Conservation (phyloP, 2,329 filamentous ascomycete species). For the Aspergillus glaucus region DNA sequence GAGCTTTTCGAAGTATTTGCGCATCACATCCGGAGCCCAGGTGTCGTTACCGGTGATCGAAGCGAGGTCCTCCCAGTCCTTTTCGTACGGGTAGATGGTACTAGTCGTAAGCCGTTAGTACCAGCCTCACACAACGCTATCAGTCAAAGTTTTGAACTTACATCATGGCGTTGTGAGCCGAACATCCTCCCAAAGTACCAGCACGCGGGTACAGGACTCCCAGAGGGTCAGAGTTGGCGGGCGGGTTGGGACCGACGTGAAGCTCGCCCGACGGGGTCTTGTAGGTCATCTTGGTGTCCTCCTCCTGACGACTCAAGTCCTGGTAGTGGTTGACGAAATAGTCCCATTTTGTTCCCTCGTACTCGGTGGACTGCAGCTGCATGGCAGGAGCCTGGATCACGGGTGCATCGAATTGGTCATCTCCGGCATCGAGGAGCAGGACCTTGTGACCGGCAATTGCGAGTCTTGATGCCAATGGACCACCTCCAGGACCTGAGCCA, state of each 20-base stretch:
- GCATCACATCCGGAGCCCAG: conserved; percentile 53
- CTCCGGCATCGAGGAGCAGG: conserved; percentile 57
- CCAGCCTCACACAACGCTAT: not conserved
- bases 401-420: conserved; percentile 48
- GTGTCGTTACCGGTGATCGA: conserved; percentile 53
- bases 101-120: conserved; percentile 8
- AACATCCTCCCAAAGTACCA: conserved; percentile 52
- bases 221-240: conserved; percentile 43
- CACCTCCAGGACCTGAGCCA: conserved; percentile 55
- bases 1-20: conserved; percentile 47
- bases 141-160: conserved; percentile 3
- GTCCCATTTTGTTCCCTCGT: conserved; percentile 54
- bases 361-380: conserved; percentile 49
- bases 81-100: conserved; percentile 51
- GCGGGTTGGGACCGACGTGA: conserved; percentile 50
- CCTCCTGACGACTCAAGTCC: conserved; percentile 47
- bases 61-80: conserved; percentile 53
- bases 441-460: conserved; percentile 55
- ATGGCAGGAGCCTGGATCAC: conserved; percentile 53
- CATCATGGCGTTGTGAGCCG: conserved; percentile 57
- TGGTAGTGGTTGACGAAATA: conserved; percentile 60
- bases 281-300: conserved; percentile 56
- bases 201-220: conserved; percentile 54
- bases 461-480: conserved; percentile 53
- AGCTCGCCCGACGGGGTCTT: conserved; percentile 45